A percentile compares a stretch with the other conserved stretches of the same genome.
Evolutionary conservation across 768 basidiomycete genomes (phyloP).

Genomic region (Nidularia pulvinata): DNA sequence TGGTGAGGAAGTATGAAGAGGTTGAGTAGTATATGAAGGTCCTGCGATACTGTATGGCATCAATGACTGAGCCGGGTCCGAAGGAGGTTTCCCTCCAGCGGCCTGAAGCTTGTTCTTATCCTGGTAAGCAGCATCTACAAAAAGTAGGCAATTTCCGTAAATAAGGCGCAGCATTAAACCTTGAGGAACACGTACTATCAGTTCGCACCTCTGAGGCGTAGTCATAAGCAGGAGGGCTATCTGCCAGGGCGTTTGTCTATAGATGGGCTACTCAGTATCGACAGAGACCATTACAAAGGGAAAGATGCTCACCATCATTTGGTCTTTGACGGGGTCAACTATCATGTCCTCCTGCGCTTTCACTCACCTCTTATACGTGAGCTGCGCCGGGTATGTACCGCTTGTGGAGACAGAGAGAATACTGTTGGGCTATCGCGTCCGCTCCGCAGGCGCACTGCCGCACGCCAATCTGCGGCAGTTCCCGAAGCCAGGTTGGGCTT

Average conservation of each 20-base stretch:
- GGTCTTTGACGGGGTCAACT: conserved; percentile 15
- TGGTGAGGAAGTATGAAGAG: conserved; percentile 36
- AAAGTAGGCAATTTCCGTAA: neutral
- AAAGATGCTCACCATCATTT: conserved; percentile 16
- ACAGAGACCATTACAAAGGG: conserved; percentile 2
- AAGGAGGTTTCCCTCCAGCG: neutral
- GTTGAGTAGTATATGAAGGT: conserved; percentile 22
- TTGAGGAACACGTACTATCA: conserved; percentile 17
- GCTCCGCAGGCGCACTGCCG: neutral
- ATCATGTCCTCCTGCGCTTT: conserved; percentile 16
- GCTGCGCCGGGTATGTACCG: neutral
- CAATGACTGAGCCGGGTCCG: neutral
- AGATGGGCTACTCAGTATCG: neutral
- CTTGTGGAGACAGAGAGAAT: too few species aligned
- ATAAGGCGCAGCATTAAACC: neutral
- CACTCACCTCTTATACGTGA: conserved; percentile 1
- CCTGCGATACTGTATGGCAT: conserved; percentile 12
- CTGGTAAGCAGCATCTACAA: neutral
- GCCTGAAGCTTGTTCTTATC: neutral
- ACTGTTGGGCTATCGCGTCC: too few species aligned
- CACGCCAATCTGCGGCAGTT: neutral
- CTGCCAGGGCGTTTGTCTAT: conserved; percentile 17
- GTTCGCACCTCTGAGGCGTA: conserved; percentile 21
- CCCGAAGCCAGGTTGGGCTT: conserved; percentile 1
- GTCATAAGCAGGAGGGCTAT: conserved; percentile 55